Conservation (phyloP, 1,139 yeast genomes). For the Diutina ranongensis region DNA sequence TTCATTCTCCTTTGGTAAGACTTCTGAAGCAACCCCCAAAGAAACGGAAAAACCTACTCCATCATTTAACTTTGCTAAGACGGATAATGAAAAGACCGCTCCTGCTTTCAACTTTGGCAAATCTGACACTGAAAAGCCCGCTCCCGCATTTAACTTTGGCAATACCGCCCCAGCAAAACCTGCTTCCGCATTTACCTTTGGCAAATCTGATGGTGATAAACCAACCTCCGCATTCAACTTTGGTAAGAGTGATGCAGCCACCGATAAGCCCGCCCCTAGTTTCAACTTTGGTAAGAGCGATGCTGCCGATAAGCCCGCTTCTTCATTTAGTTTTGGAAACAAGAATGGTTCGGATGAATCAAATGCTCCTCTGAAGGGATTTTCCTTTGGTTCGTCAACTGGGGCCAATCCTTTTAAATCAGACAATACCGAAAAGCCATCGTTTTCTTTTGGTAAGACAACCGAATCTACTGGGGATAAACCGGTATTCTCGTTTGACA, state of each 20-base stretch:
- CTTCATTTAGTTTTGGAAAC: conserved; percentile 6
- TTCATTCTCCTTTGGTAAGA: not conserved
- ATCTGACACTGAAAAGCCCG: not conserved
- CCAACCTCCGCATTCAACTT: not conserved
- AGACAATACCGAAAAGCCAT: not conserved
- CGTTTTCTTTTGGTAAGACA: conserved; percentile 11
- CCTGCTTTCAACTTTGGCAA: not conserved
- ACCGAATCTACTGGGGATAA: conserved; percentile 4
- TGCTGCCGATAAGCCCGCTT: conserved; percentile 10
- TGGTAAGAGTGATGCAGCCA: conserved; percentile 5
- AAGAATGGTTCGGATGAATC: not conserved
- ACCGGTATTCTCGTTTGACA: conserved; percentile 1
- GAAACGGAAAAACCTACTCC: not conserved
- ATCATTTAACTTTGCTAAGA: not conserved
- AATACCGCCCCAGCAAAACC: no score
- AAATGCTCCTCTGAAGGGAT: not conserved
- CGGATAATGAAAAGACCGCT: not conserved
- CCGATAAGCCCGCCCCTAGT: not conserved
- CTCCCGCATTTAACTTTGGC: not conserved
- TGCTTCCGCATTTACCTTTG: not conserved
- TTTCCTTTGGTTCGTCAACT: not conserved
- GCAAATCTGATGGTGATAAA: not conserved
- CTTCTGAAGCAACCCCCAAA: not conserved
- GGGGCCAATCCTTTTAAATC: no score
- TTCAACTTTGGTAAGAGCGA: conserved; percentile 5